Evolutionary conservation across 2,329 filamentous ascomycete genomes (phyloP), one percentile per base, ranked within the genome.

Genomic region (Laburnicola sp.): DNA sequence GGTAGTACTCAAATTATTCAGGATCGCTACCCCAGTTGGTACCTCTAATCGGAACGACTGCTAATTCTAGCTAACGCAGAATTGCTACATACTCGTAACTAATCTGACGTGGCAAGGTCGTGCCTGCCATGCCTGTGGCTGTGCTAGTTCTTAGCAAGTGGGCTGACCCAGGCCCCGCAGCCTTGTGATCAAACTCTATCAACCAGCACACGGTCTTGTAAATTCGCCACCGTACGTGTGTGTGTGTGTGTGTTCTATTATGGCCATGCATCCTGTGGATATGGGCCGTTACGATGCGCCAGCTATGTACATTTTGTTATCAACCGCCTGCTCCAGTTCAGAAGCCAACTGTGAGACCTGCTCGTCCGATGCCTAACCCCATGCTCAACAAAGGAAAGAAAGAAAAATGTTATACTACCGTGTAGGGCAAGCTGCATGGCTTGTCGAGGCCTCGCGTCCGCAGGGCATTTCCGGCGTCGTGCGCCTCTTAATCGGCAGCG

Each of bases 221-320:
- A 16, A 16, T 16, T 16, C 16, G 16, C 16, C 16, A 16, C 16
- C 16, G 37, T 40, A 36, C 34, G 48, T 50, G 42, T 50, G 40
- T 50, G 23, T 45, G 16, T 16, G 16, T 16, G 16, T 16, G 16
- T 21, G 26, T 41, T 46, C 48, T 51, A 47, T 51, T 51, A 42
- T 51, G 38, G 48, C 43, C 48, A 51, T 51, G 41, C 48, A 51
- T 42, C 42, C 43, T 41, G 27, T 34, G 31, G 48, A 42, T 51
- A 51, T 46, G 32, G 41, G 41, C 48, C 42, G 41, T 51, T 51
- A 51, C 48, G 26, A 51, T 27, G 48, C 43, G 48, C 48, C 48
- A 51, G 35, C 48, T 51, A 51, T 27, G 21, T 51, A 51, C 42
- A 51, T 41, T 32, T 34, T 51, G 32, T 22, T 51, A 25, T 27